phyloP scores from a whole-genome alignment of 805 yeast genomes.

The Lipomyces kockii region DNA sequence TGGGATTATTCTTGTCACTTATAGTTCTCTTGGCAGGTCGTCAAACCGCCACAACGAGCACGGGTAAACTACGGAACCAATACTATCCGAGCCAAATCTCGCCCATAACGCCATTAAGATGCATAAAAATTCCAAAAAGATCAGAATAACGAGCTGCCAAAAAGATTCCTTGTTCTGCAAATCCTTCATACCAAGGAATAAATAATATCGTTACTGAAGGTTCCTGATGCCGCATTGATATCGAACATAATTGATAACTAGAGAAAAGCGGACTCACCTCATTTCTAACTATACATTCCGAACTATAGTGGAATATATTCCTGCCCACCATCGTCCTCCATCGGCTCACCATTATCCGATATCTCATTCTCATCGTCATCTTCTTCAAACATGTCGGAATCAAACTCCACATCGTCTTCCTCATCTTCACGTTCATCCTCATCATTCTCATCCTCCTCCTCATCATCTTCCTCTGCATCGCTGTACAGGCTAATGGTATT shows the following conservation, averaged over 20 bases:
- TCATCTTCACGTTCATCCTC: conserved; percentile 35
- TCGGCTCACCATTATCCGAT: not conserved
- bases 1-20: not conserved
- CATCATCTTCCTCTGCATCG: conserved; percentile 33
- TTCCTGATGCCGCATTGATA: not conserved
- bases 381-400: conserved; percentile 38
- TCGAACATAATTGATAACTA: not conserved
- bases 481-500: not conserved
- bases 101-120: not conserved
- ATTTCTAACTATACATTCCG: not conserved
- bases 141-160: not conserved
- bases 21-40: not conserved
- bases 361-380: conserved; percentile 16
- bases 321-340: not conserved
- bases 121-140: not conserved
- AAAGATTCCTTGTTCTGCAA: not conserved
- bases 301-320: not conserved
- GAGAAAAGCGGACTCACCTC: not conserved
- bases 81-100: not conserved
- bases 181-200: not conserved
- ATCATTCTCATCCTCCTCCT: conserved; percentile 30
- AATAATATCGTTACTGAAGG: not conserved
- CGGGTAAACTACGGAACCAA: not conserved
- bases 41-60: not conserved
- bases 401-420: conserved; percentile 41